A percentile compares a stretch with the other conserved stretches of the same genome.
phyloP scores from a whole-genome alignment of 2,329 filamentous ascomycete species.

The Colletotrichum shisoi region DNA sequence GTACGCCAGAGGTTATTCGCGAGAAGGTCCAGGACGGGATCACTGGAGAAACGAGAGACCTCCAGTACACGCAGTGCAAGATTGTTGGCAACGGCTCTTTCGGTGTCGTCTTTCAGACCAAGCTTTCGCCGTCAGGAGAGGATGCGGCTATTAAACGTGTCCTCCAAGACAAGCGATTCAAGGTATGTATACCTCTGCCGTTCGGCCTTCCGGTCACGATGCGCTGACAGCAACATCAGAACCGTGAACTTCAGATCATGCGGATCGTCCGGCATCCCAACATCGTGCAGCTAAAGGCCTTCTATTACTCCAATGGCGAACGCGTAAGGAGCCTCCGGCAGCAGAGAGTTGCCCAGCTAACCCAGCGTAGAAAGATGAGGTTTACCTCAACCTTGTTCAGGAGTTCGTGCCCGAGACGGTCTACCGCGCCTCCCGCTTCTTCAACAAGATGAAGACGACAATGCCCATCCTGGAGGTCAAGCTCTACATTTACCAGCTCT shows the following conservation, averaged over 20 bases:
- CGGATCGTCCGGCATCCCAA: constrained; percentile 98
- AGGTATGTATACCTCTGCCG: constrained; percentile 64
- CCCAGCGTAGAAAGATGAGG: constrained; percentile 82
- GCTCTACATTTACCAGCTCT: constrained; percentile 99
- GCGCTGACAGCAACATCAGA: constrained; percentile 62
- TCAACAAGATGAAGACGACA: constrained; percentile 99
- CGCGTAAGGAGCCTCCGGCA: constrained; percentile 67
- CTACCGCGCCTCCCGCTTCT: constrained; percentile 96
- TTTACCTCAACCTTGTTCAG: constrained; percentile 97
- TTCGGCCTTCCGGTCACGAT: constrained; percentile 2
- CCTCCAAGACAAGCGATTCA: constrained; percentile 99
- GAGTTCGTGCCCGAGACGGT: constrained; percentile 99
- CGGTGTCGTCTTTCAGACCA: constrained; percentile 98
- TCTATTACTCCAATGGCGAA: constrained; percentile 99
- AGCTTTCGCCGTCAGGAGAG: constrained; percentile 95
- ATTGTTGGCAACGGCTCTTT: constrained; percentile 99
- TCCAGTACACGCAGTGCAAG: constrained; percentile 99
- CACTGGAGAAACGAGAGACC: constrained; percentile 93
- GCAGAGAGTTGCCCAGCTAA: constrained; percentile 3
- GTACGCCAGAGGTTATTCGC: constrained; percentile 82
- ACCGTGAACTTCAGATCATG: constrained; percentile 99
- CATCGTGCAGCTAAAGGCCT: constrained; percentile 98
- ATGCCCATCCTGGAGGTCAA: constrained; percentile 99
- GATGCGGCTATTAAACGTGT: constrained; percentile 99
- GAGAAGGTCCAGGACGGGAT: constrained; percentile 99